These are phyloP conservation scores for Emericellopsis terricola DNA, from an alignment of 495 filamentous ascomycete species.

Conservation along the genomic window DNA sequence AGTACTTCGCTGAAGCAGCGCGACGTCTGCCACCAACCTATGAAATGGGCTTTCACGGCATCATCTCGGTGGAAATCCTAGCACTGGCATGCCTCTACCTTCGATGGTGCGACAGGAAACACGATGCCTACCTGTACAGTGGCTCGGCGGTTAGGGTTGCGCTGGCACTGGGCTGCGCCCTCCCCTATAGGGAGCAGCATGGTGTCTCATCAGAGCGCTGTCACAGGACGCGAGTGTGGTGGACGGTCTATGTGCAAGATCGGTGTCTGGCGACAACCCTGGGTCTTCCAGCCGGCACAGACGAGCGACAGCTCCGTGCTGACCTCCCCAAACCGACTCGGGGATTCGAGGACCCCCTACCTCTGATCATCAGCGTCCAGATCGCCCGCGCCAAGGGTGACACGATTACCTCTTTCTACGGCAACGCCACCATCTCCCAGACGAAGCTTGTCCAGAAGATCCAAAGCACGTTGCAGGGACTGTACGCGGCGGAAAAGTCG, in stretches of 20 bases:
- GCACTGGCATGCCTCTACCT: background rate
- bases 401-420: background rate
- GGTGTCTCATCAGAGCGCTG: background rate
- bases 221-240: background rate
- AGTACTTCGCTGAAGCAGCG: background rate
- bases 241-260: background rate
- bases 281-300: background rate
- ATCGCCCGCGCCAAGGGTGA: background rate
- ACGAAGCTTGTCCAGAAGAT: background rate
- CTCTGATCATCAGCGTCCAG: background rate
- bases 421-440: background rate
- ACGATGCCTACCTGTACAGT: slow-evolving; percentile 1
- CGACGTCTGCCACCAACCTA: background rate
- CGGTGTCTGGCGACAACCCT: background rate
- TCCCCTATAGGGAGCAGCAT: background rate
- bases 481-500: background rate
- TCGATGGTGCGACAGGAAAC: slow-evolving; percentile 1
- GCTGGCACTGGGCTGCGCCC: background rate
- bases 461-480: background rate
- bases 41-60: background rate
- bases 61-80: background rate
- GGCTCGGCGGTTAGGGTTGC: background rate
- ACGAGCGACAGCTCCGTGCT: background rate
- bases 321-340: background rate
- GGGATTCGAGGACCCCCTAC: background rate